Conservation (phyloP, 257 asterid genomes). For the Solanum verrucosum region DNA sequence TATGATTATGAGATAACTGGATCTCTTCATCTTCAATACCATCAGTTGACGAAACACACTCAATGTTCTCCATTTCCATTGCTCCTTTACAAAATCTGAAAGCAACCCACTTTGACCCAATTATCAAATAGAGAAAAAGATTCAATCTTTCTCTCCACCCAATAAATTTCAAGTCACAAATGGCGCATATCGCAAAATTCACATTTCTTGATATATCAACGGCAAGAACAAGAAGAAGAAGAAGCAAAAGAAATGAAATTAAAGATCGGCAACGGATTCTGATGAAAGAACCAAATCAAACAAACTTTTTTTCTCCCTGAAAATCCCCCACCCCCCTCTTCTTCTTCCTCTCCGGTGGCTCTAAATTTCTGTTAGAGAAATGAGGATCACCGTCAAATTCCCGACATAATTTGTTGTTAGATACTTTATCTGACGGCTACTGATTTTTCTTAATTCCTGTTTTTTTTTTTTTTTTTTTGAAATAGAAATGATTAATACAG, state of each 20-base stretch:
- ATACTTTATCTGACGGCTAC: conserved; percentile 32
- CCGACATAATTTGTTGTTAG: conserved; percentile 19
- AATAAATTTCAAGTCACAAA: neutral
- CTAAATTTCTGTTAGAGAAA: conserved; percentile 23
- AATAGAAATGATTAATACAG: neutral
- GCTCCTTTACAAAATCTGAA: neutral
- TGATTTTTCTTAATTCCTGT: neutral
- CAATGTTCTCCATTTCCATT: conserved; percentile 63
- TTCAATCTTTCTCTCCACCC: neutral
- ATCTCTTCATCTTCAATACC: conserved; percentile 79
- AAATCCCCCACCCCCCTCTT: neutral
- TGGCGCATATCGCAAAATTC: neutral
- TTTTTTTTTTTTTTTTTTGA: no score
- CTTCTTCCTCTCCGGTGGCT: neutral
- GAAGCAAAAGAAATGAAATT: neutral
- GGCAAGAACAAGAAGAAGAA: neutral
- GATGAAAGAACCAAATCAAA: neutral
- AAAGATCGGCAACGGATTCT: neutral
- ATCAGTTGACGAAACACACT: conserved; percentile 58
- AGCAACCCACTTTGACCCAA: neutral
- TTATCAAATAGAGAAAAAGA: neutral
- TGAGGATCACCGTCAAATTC: conserved; percentile 30
- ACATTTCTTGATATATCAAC: neutral
- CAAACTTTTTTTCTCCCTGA: neutral
- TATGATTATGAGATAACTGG: conserved; percentile 31